Evolutionary conservation across 202 grass and related monocot genomes (phyloP), one percentile per base, ranked within the genome.

Genomic region (Bolboschoenoplectus hybrid): DNA sequence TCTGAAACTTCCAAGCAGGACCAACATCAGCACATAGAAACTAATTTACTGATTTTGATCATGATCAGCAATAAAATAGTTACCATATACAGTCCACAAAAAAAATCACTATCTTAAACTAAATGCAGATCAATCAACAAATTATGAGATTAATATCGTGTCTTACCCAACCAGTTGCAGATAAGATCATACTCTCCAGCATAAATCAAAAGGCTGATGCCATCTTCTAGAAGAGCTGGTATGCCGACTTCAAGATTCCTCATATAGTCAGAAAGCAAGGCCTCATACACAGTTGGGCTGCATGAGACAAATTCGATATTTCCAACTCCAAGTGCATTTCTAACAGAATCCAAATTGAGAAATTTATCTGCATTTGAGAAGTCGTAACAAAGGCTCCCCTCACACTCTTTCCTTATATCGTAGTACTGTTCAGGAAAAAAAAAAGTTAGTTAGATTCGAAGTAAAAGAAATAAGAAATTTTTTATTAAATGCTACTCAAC

Each of bases 171-270:
- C 94, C 94, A 96, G 74, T 96, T 96, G 82, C 94, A 96, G 85
- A 96, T 96, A 65, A 96, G 93, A 81, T 96, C 93, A 86, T 96
- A 96, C 74, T 96, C 93, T 70, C 93, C 93, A 73, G 93, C 93
- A 84, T 93, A 96, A 85, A 96, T 88, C 66, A 96, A 82, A 41
- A 96, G 81, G 81, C 93, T 90, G 73, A 96, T 90, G 45, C 90
- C 61, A 13, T 87, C 89, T 81, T 93, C 91, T 86, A 96, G 91
- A 77, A 96, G 91, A 72, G 92, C 85, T 53, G 94, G 94, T 74
- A 96, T 93, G 81, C 93, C 93, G 64, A 93, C 89, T 93, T 96
- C 93, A 85, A 96, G 91, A 72, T 96, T 93, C 86, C 91, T 93
- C 93, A 96, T 93, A 89, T 91, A 96, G 85, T 96, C 93, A 84